Conservation (phyloP, 148 eudicot species). For the Polygonum maritimum region DNA sequence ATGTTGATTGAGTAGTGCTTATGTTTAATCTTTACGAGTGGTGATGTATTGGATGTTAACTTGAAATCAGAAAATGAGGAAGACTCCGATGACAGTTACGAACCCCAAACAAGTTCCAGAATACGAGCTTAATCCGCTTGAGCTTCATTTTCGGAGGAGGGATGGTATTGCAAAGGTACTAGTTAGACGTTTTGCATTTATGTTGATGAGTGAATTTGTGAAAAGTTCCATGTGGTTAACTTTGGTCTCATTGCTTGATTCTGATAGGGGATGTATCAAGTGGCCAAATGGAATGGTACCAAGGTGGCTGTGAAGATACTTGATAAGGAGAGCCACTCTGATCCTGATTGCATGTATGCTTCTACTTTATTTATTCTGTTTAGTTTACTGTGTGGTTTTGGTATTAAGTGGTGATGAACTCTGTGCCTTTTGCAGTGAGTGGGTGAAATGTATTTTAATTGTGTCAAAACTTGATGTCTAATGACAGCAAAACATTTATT, state of each 20-base stretch:
- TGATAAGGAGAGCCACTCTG: conserved; percentile 82
- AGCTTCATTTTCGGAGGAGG: conserved; percentile 86
- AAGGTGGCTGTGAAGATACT: conserved; percentile 98
- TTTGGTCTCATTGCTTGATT: not conserved
- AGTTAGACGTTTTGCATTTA: conserved; percentile 8
- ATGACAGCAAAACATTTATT: not conserved
- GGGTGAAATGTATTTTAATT: not conserved
- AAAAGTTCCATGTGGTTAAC: not conserved
- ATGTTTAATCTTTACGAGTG: not conserved
- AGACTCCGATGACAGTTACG: conserved; percentile 91
- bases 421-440: not conserved
- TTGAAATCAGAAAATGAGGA: conserved; percentile 65
- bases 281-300: conserved; percentile 99
- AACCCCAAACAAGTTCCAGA: conserved; percentile 97
- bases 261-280: conserved; percentile 82
- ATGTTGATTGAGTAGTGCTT: not conserved
- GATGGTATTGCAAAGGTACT: conserved; percentile 96
- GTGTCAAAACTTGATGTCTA: not conserved
- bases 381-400: not conserved
- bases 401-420: too few relatives aligned
- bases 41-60: not conserved
- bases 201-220: not conserved
- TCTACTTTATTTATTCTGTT: not conserved
- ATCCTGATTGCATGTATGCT: conserved; percentile 85
- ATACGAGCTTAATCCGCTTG: conserved; percentile 95